Evolutionary conservation across 2,329 filamentous ascomycete species (phyloP).

Genomic region (Fusarium sp.): DNA sequence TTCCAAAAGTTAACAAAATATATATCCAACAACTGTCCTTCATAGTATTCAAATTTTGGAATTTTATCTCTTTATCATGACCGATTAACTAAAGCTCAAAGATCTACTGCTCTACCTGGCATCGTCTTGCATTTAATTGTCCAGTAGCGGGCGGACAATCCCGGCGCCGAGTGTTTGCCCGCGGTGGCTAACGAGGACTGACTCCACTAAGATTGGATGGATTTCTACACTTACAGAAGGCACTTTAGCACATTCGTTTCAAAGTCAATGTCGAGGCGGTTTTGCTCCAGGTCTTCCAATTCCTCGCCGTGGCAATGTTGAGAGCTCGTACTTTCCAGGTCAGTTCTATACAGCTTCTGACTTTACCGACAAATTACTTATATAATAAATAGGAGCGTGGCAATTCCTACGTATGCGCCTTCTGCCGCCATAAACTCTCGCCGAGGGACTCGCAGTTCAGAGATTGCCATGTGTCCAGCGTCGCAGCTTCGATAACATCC

Average conservation of each 20-base stretch:
- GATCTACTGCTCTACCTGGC: background rate
- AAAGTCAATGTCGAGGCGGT: conserved; percentile 42
- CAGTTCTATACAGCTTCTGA: conserved; percentile 18
- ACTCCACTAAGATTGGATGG: conserved; percentile 33
- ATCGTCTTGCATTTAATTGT: background rate
- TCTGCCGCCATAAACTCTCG: conserved; percentile 53
- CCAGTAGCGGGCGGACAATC: conserved; percentile 44
- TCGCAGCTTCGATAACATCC: conserved; percentile 22
- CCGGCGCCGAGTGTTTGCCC: conserved; percentile 26
- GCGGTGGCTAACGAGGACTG: conserved; percentile 30
- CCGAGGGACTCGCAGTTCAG: conserved; percentile 30
- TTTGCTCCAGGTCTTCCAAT: conserved; percentile 36
- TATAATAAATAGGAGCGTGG: conserved; percentile 50
- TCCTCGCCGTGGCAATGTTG: conserved; percentile 55
- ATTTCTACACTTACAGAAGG: conserved; percentile 25
- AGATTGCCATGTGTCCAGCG: conserved; percentile 32
- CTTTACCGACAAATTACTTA: conserved; percentile 14
- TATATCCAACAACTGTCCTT: background rate
- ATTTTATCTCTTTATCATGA: background rate
- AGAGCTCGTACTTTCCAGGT: conserved; percentile 58
- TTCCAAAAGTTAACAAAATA: background rate
- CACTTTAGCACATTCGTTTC: conserved; percentile 20
- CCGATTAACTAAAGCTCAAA: background rate
- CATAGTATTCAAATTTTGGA: background rate
- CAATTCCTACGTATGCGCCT: conserved; percentile 57